Conservation (phyloP, 371 early-diverging fungal genomes). For the Antonospora locustae region DNA sequence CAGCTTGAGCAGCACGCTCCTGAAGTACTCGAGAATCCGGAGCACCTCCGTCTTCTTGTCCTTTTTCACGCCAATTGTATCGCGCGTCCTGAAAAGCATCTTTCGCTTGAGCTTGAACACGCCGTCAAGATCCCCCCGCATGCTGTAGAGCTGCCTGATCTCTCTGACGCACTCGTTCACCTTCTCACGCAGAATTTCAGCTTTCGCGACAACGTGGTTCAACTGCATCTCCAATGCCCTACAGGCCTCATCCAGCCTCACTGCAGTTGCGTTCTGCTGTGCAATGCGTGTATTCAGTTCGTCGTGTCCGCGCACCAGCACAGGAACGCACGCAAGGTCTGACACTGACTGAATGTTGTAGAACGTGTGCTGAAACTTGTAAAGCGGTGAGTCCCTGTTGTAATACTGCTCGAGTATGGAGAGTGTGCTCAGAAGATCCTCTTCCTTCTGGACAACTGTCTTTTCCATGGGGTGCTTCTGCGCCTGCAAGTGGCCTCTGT, state of each 20-base stretch:
- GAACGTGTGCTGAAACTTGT: conserved; percentile 53
- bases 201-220: no score
- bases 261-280: not conserved
- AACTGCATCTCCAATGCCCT: not conserved
- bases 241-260: not conserved
- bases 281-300: not conserved
- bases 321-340: not conserved
- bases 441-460: conserved; percentile 20
- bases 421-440: conserved; percentile 32
- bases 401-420: conserved; percentile 47
- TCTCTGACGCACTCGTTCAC: no score
- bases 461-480: conserved; percentile 26
- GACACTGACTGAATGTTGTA: conserved; percentile 27
- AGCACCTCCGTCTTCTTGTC: no score
- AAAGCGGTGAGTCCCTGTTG: conserved; percentile 34
- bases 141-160: no score
- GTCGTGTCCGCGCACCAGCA: not conserved
- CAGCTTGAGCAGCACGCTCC: no score
- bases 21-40: no score
- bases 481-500: no score
- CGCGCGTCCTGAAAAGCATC: no score
- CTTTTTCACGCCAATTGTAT: no score
- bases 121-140: no score
- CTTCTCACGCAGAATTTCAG: no score
- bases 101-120: no score